Percentiles rank a stretch among this genome's conserved stretches.
These are phyloP conservation scores for Cyclocybe cylindracea DNA, from an alignment of 768 basidiomycete species.

Conservation along the genomic window DNA sequence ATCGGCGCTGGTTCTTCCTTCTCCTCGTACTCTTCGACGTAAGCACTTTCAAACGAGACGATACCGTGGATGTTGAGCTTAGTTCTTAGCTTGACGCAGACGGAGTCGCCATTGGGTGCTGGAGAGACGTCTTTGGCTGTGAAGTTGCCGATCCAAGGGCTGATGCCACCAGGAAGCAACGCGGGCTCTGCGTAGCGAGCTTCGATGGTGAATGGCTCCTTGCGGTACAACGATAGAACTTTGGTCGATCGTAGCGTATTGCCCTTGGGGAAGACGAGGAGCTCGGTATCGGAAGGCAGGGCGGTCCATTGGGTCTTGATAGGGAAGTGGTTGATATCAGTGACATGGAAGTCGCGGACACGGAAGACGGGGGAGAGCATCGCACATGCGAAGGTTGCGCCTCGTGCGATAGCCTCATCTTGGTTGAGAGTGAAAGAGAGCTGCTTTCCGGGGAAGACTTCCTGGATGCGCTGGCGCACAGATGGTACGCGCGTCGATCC, in stretches of 20 bases:
- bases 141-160: constrained; percentile 85
- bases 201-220: constrained; percentile 85
- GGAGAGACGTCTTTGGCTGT: constrained; percentile 80
- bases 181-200: constrained; percentile 78
- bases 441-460: constrained; percentile 78
- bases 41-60: constrained; percentile 83
- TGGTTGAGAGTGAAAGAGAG: constrained; percentile 95
- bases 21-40: constrained; percentile 83
- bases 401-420: constrained; percentile 95
- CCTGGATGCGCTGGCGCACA: constrained; percentile 84
- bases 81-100: constrained; percentile 89
- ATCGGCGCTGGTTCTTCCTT: constrained; percentile 65
- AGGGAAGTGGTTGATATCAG: constrained; percentile 85
- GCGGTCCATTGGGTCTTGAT: constrained; percentile 90
- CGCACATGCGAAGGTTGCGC: constrained; percentile 95
- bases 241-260: constrained; percentile 93
- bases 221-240: constrained; percentile 92
- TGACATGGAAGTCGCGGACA: constrained; percentile 90
- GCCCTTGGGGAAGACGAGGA: constrained; percentile 85
- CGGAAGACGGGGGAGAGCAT: constrained; percentile 98
- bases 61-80: constrained; percentile 85
- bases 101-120: constrained; percentile 68
- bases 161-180: constrained; percentile 72
- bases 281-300: constrained; percentile 77
- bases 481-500: constrained; percentile 93